These are phyloP conservation scores for Urochloa ruziziensis DNA, from an alignment of 176 grass and related monocot genomes.

Conservation along the genomic window DNA sequence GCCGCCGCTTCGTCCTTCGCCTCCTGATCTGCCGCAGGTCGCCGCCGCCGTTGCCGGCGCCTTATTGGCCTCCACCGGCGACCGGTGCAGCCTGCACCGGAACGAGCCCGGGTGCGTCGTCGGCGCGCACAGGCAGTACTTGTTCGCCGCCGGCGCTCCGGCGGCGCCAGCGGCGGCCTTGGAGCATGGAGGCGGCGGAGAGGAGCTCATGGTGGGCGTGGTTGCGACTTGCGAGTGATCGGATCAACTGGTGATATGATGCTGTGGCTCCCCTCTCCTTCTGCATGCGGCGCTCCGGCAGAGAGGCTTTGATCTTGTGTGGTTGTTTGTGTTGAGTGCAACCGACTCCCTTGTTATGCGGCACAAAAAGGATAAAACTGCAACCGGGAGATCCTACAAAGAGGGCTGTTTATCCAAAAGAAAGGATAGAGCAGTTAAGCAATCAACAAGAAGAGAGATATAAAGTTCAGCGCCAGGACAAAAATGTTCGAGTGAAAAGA, in stretches of 20 bases:
- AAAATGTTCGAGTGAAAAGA: background rate
- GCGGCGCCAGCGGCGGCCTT: background rate
- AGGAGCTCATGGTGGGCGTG: slow-evolving; percentile 5
- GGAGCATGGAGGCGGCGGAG: slow-evolving; percentile 19
- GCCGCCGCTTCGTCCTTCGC: background rate
- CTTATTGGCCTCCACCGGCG: background rate
- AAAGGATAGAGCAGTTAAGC: background rate
- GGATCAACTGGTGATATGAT: background rate
- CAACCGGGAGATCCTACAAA: slow-evolving; percentile 25
- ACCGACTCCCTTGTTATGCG: slow-evolving; percentile 27
- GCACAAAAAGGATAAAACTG: background rate
- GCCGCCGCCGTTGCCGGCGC: background rate
- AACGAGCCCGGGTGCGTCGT: slow-evolving; percentile 78
- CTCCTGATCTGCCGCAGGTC: background rate
- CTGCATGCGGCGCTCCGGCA: background rate
- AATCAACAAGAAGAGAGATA: background rate
- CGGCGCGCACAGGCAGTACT: slow-evolving; percentile 64
- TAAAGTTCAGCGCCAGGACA: background rate
- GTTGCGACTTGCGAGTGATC: background rate
- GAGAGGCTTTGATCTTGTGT: slow-evolving; percentile 5
- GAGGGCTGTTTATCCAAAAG: background rate
- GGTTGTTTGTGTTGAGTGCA: background rate
- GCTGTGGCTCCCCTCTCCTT: background rate
- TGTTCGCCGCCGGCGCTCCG: background rate
- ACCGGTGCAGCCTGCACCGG: slow-evolving; percentile 63